Conservation (phyloP, 2,329 filamentous ascomycete genomes). For the Biscogniauxia marginata region DNA sequence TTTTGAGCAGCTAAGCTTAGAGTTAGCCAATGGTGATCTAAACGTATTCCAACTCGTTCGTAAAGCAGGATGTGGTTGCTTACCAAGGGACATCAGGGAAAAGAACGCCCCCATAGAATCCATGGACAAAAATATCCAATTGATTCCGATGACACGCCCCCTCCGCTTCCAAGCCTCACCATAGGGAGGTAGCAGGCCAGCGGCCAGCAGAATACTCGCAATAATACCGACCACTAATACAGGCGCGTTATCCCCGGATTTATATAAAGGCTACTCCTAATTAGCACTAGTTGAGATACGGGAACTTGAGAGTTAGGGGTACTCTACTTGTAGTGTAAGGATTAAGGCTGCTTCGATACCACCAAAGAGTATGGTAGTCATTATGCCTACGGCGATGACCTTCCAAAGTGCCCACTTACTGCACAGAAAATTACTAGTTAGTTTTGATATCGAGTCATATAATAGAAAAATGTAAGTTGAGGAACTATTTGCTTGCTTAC, state of each 20-base stretch:
- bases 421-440: not conserved
- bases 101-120: conserved; percentile 63
- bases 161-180: conserved; percentile 60
- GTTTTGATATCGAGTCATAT: not conserved
- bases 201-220: conserved; percentile 55
- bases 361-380: conserved; percentile 44
- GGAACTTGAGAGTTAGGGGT: not conserved
- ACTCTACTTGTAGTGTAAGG: conserved; percentile 51
- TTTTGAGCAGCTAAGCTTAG: conserved; percentile 51
- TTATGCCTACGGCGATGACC: conserved; percentile 40
- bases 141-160: conserved; percentile 61
- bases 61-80: conserved; percentile 13
- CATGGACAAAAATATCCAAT: conserved; percentile 56
- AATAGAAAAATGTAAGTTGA: not conserved
- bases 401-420: conserved; percentile 49
- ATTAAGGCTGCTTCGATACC: conserved; percentile 56
- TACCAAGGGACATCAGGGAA: conserved; percentile 60
- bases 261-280: conserved; percentile 48
- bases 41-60: not conserved
- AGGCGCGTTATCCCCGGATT: conserved; percentile 51
- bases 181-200: conserved; percentile 59
- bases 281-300: conserved; percentile 4
- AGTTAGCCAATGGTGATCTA: not conserved
- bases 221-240: conserved; percentile 56
- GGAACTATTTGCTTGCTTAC: conserved; percentile 14